Conservation (phyloP, 371 early-diverging fungal genomes). For the Dinochytrium kinnereticum region DNA sequence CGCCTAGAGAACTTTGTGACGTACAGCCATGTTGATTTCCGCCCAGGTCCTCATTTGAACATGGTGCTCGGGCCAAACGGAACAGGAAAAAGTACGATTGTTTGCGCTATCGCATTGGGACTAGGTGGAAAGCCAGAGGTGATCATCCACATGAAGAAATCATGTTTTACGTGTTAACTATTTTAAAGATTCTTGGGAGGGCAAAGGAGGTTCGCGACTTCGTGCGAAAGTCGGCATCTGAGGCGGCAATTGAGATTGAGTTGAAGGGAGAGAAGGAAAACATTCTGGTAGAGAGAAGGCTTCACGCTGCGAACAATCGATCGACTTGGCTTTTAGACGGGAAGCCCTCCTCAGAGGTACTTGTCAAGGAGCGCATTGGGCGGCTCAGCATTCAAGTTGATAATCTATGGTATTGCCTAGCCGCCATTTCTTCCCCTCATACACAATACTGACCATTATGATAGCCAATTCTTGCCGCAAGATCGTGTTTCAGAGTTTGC, state of each 20-base stretch:
- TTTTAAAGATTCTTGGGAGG: constrained; percentile 72
- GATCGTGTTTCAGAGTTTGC: constrained; percentile 94
- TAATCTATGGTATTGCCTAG: constrained; percentile 74
- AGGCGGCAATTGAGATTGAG: constrained; percentile 80
- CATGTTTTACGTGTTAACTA: background rate
- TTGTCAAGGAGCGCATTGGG: constrained; percentile 64
- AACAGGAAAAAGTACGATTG: constrained; percentile 98
- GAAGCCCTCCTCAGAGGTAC: constrained; percentile 60
- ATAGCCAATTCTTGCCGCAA: constrained; percentile 94
- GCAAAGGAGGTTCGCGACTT: constrained; percentile 89
- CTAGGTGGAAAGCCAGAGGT: constrained; percentile 89
- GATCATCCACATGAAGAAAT: constrained; percentile 19
- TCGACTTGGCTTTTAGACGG: constrained; percentile 85
- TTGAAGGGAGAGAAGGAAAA: constrained; percentile 62
- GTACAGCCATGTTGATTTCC: constrained; percentile 83
- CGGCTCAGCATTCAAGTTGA: constrained; percentile 90
- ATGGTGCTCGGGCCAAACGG: constrained; percentile 97
- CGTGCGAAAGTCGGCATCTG: constrained; percentile 86
- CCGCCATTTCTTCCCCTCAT: background rate
- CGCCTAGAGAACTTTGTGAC: constrained; percentile 88
- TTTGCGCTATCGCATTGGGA: constrained; percentile 96
- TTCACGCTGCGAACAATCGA: constrained; percentile 68
- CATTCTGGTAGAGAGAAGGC: constrained; percentile 70
- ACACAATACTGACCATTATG: background rate
- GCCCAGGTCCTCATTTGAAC: constrained; percentile 92